Evolutionary conservation across 331 rosid genomes (phyloP).

Genomic region (Malus hybrid): DNA sequence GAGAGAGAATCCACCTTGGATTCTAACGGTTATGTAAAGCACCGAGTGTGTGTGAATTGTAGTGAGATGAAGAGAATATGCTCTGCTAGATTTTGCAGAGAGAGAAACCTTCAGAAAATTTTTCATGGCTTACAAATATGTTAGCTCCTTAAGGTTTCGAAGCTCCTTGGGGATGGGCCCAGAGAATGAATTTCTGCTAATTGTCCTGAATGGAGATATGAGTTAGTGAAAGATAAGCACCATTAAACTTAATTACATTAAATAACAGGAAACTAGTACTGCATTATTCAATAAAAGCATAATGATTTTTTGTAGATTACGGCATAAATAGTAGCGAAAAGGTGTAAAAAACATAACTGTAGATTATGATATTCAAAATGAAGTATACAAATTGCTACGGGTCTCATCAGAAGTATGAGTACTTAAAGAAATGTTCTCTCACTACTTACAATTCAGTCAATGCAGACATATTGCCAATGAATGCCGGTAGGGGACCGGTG

Average conservation of each 20-base stretch:
- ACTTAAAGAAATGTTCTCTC: not conserved
- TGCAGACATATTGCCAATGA: slow-evolving; percentile 46
- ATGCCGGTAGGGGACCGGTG: slow-evolving; percentile 51
- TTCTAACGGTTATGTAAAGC: too few relatives aligned
- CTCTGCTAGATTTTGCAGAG: too few relatives aligned
- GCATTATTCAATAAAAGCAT: too few relatives aligned
- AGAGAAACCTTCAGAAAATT: not conserved
- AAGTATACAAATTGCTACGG: too few relatives aligned
- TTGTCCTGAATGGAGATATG: slow-evolving; percentile 6
- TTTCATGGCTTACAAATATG: not conserved
- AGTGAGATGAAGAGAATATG: too few relatives aligned
- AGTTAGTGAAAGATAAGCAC: not conserved
- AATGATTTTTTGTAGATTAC: too few relatives aligned
- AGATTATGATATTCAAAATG: not conserved
- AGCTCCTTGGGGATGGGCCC: slow-evolving; percentile 33
- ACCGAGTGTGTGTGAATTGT: too few relatives aligned
- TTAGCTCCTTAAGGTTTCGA: slow-evolving; percentile 22
- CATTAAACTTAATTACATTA: too few relatives aligned
- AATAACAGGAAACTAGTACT: too few relatives aligned
- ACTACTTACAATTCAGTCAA: slow-evolving; percentile 48
- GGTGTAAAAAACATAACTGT: too few relatives aligned
- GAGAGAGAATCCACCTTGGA: too few relatives aligned
- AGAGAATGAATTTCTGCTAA: slow-evolving; percentile 7
- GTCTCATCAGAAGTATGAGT: not conserved
- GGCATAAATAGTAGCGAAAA: too few relatives aligned